Percentiles rank a stretch among this genome's conserved stretches.
These are phyloP conservation scores for Mycena alexandri DNA, from an alignment of 768 basidiomycete genomes.

Conservation along the genomic window DNA sequence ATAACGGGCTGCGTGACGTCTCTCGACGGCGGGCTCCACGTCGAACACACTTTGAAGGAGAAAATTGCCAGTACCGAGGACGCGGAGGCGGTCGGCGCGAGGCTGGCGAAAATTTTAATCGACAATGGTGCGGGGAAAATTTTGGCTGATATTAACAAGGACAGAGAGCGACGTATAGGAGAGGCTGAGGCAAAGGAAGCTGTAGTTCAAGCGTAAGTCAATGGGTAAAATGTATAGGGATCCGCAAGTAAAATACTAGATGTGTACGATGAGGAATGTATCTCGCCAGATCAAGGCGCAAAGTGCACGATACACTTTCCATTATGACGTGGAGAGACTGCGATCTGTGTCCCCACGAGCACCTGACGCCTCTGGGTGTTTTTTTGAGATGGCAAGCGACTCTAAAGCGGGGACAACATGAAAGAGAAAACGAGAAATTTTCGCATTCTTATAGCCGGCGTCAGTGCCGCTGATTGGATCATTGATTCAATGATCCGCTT, in stretches of 20 bases:
- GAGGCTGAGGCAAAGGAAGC: constrained; percentile 50
- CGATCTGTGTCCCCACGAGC: constrained; percentile 78
- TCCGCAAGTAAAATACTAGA: constrained; percentile 11
- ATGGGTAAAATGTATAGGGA: constrained; percentile 3
- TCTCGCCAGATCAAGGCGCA: constrained; percentile 39
- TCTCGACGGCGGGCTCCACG: constrained; percentile 78
- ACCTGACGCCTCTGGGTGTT: constrained; percentile 64
- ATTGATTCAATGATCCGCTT: too few species aligned
- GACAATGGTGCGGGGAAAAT: constrained; percentile 82
- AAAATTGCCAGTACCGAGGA: constrained; percentile 63
- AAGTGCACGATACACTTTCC: constrained; percentile 29
- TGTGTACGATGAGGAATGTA: constrained; percentile 33
- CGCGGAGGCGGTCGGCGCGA: constrained; percentile 77
- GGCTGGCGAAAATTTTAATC: constrained; percentile 74
- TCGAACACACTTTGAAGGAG: constrained; percentile 71
- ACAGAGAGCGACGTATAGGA: constrained; percentile 64
- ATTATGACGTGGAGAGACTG: constrained; percentile 39
- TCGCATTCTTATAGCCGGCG: constrained; percentile 37
- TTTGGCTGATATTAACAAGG: constrained; percentile 84
- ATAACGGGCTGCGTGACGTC: constrained; percentile 89
- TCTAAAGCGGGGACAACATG: constrained; percentile 73
- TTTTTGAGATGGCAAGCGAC: constrained; percentile 70
- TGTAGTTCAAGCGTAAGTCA: constrained; percentile 27
- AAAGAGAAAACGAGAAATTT: constrained; percentile 44
- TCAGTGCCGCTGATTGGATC: too few species aligned